Conservation (phyloP, 768 basidiomycete genomes). For the Trametes cubensis region DNA sequence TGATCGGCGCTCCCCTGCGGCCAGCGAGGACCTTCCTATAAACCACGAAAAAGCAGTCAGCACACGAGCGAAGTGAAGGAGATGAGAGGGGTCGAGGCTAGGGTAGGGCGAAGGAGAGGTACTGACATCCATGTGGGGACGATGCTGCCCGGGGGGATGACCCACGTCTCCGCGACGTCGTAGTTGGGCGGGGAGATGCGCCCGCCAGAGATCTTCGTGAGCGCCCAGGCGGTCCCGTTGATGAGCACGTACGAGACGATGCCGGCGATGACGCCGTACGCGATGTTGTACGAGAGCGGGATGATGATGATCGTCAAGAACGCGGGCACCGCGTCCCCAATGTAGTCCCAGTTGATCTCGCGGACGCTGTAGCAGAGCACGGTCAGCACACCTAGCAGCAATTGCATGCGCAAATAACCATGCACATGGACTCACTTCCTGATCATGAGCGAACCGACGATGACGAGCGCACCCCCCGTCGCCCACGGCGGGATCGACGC, state of each 20-base stretch:
- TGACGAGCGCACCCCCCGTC: conserved; percentile 81
- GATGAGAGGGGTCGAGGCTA: no score
- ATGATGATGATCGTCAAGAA: conserved; percentile 83
- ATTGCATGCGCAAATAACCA: neutral
- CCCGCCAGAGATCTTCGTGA: conserved; percentile 60
- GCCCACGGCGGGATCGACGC: conserved; percentile 88
- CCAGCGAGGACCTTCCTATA: conserved; percentile 6
- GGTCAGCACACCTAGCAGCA: no score
- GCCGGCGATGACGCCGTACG: conserved; percentile 87
- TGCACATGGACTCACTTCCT: conserved; percentile 55
- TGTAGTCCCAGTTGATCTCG: conserved; percentile 89
- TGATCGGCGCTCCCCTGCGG: neutral
- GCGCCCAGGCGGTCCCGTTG: conserved; percentile 65
- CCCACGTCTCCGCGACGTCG: conserved; percentile 68
- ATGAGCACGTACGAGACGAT: conserved; percentile 69
- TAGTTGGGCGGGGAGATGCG: conserved; percentile 65
- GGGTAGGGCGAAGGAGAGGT: neutral
- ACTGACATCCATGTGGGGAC: conserved; percentile 70
- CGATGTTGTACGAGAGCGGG: conserved; percentile 81
- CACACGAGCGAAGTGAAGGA: neutral
- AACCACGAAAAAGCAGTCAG: neutral
- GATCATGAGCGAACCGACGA: conserved; percentile 90
- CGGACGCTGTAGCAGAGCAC: conserved; percentile 50
- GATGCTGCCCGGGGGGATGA: conserved; percentile 70
- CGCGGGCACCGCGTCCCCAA: conserved; percentile 85